phyloP scores from a whole-genome alignment of 805 yeast genomes.

The Clavispora fructus region DNA sequence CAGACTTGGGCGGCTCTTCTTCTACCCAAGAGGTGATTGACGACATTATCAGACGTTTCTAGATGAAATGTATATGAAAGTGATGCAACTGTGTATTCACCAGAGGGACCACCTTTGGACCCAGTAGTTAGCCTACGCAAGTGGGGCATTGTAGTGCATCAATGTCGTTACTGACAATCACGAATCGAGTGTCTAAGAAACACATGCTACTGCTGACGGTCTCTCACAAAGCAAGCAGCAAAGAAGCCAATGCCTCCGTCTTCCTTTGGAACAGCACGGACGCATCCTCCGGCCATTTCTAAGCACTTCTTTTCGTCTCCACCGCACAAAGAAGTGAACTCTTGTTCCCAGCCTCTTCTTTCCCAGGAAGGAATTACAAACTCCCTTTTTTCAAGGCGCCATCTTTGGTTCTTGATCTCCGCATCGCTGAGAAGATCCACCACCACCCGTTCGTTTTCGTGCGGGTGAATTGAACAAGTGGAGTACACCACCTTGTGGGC shows the following conservation, averaged over 20 bases:
- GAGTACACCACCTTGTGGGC: constrained; percentile 83
- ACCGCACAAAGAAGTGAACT: constrained; percentile 47
- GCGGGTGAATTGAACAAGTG: constrained; percentile 91
- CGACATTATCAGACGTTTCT: constrained; percentile 61
- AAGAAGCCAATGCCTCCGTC: constrained; percentile 99
- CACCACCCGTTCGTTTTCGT: constrained; percentile 92
- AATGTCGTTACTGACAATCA: no score
- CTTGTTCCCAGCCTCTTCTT: constrained; percentile 72
- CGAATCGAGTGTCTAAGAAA: no score
- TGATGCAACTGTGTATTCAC: no score
- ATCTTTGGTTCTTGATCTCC: constrained; percentile 60
- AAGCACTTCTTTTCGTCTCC: constrained; percentile 37
- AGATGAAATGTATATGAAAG: neutral
- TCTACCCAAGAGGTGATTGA: constrained; percentile 82
- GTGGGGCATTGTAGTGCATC: no score
- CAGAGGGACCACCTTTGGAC: no score
- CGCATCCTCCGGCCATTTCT: constrained; percentile 73
- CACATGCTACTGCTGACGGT: neutral
- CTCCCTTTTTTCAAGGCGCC: constrained; percentile 60
- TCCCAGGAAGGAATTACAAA: constrained; percentile 82
- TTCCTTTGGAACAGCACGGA: constrained; percentile 74
- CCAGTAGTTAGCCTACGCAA: no score
- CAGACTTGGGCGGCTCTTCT: constrained; percentile 91
- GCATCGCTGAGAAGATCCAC: constrained; percentile 66
- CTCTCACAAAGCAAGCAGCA: constrained; percentile 79